Evolutionary conservation across 2,329 filamentous ascomycete species (phyloP).

Genomic region (Aspergillus japonicus): DNA sequence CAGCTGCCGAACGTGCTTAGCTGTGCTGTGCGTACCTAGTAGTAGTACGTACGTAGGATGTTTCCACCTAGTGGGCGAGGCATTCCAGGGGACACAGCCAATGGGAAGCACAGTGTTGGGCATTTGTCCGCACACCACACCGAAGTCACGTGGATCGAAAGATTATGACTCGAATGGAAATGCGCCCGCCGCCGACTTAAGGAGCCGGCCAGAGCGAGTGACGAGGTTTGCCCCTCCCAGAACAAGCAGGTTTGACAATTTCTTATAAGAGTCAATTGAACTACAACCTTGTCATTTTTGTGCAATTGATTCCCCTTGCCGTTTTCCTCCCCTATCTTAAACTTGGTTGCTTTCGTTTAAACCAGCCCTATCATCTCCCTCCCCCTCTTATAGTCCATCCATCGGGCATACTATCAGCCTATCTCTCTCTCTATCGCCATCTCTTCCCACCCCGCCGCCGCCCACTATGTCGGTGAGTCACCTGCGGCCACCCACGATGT

Average conservation of each 20-base stretch:
- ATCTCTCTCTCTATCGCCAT: constrained; percentile 2
- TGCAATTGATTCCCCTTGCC: not conserved
- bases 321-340: not conserved
- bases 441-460: not conserved
- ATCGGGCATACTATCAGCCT: constrained; percentile 3
- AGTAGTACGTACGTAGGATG: too few species aligned
- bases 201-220: not conserved
- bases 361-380: not conserved
- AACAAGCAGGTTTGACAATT: not conserved
- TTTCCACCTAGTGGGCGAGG: too few species aligned
- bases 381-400: not conserved
- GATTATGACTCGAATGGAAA: not conserved
- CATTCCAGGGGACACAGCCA: not conserved
- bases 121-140: not conserved
- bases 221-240: not conserved
- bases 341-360: not conserved
- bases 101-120: not conserved
- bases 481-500: constrained; percentile 3
- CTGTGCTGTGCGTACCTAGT: too few species aligned
- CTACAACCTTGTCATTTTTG: not conserved
- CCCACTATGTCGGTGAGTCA: constrained; percentile 36
- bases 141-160: not conserved
- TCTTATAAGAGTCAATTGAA: not conserved
- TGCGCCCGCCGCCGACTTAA: too few species aligned
- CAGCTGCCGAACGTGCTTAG: too few species aligned